Evolutionary conservation across 805 yeast genomes (phyloP).

Genomic region (Candida maris): DNA sequence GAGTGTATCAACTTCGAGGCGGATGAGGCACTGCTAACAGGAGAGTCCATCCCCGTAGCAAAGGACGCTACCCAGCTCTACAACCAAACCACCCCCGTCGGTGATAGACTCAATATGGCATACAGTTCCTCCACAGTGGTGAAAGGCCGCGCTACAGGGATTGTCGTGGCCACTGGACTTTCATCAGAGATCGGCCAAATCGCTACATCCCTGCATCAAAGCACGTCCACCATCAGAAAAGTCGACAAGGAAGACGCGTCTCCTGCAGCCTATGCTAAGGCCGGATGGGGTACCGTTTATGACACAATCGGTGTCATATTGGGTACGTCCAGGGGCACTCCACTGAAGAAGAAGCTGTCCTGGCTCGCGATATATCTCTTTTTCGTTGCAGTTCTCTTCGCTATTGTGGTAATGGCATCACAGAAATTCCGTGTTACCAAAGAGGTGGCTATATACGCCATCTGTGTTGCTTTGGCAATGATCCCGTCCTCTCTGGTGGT

Average conservation of each 20-base stretch:
- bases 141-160: slow-evolving; percentile 72
- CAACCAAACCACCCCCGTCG: slow-evolving; percentile 49
- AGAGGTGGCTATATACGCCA: slow-evolving; percentile 84
- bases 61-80: slow-evolving; percentile 47
- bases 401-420: slow-evolving; percentile 82
- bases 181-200: slow-evolving; percentile 72
- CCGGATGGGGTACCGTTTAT: slow-evolving; percentile 44
- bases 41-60: slow-evolving; percentile 77
- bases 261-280: slow-evolving; percentile 45
- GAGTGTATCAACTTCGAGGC: slow-evolving; percentile 63
- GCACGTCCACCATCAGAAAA: slow-evolving; percentile 35
- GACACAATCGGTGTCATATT: slow-evolving; percentile 64
- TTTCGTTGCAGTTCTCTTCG: slow-evolving; percentile 76
- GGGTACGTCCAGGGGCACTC: slow-evolving; percentile 79
- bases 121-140: slow-evolving; percentile 65
- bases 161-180: slow-evolving; percentile 66
- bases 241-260: slow-evolving; percentile 43
- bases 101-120: slow-evolving; percentile 72
- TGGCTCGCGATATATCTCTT: slow-evolving; percentile 73
- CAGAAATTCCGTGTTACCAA: slow-evolving; percentile 70
- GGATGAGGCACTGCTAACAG: slow-evolving; percentile 86
- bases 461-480: slow-evolving; percentile 80
- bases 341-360: slow-evolving; percentile 71
- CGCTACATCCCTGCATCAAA: slow-evolving; percentile 53
- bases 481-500: slow-evolving; percentile 79